Evolutionary conservation across 352 stramenopile species (phyloP).

Genomic region (Phytopythium boreale): DNA sequence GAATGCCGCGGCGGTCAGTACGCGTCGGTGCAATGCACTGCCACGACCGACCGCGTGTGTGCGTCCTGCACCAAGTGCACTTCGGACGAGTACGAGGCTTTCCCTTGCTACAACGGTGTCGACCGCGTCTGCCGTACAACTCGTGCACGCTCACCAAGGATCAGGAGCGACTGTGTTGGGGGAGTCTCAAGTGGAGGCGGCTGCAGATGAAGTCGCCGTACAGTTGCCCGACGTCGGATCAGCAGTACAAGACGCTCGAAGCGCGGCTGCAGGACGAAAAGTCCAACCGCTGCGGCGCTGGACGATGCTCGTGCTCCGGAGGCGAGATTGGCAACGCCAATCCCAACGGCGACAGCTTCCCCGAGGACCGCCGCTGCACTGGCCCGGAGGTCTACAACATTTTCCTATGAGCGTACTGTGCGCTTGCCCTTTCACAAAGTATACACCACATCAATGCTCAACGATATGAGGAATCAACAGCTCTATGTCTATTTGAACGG

Average conservation of each 20-base stretch:
- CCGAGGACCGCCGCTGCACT: conserved; percentile 61
- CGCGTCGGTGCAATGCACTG: conserved; percentile 35
- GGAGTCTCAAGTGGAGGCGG: conserved; percentile 58
- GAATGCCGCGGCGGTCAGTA: conserved; percentile 60
- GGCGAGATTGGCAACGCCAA: conserved; percentile 72
- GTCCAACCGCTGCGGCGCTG: conserved; percentile 68
- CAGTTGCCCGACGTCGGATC: conserved; percentile 49
- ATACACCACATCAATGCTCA: not conserved
- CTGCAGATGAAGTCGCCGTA: conserved; percentile 66
- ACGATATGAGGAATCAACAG: no score
- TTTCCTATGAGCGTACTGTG: conserved; percentile 21
- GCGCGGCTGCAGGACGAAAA: conserved; percentile 57
- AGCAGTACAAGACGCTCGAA: conserved; percentile 62
- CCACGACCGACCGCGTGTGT: conserved; percentile 60
- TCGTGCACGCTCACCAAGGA: conserved; percentile 61
- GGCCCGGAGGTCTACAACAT: conserved; percentile 64
- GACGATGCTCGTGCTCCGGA: conserved; percentile 66
- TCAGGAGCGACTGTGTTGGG: conserved; percentile 50
- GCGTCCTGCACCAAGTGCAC: conserved; percentile 60
- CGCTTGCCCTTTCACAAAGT: not conserved
- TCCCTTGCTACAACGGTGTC: conserved; percentile 41
- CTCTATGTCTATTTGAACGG: not conserved
- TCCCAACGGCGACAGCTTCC: conserved; percentile 66
- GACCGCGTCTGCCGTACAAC: conserved; percentile 75
- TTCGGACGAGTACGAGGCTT: conserved; percentile 67